These are phyloP conservation scores for Ustilago loliicola DNA, from an alignment of 1,284 basidiomycete genomes.

Conservation along the genomic window DNA sequence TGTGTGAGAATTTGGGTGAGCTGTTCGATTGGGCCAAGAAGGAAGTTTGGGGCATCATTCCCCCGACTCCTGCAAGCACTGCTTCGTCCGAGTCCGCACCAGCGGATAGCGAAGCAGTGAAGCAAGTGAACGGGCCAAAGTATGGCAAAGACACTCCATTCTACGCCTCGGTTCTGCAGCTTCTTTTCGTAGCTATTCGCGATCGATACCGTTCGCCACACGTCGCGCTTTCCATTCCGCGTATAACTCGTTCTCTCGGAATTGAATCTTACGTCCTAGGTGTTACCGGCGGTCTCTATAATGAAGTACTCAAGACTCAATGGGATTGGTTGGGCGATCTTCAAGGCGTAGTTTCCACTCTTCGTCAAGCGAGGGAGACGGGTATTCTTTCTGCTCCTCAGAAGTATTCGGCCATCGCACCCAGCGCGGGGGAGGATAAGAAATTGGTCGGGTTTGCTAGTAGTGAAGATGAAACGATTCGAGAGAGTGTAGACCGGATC, in stretches of 20 bases:
- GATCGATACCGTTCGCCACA: conserved; percentile 58
- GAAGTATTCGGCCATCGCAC: background rate
- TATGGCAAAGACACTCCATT: conserved; percentile 59
- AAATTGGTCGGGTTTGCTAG: background rate
- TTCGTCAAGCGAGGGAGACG: conserved; percentile 45
- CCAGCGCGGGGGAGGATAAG: background rate
- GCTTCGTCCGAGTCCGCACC: background rate
- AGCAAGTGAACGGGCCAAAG: conserved; percentile 12
- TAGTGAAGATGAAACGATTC: conserved; percentile 45
- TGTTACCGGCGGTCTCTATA: conserved; percentile 60
- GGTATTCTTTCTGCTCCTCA: conserved; percentile 37
- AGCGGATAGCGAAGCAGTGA: background rate
- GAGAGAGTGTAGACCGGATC: conserved; percentile 51
- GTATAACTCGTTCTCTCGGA: conserved; percentile 48
- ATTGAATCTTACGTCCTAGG: conserved; percentile 62
- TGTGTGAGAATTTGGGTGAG: conserved; percentile 49
- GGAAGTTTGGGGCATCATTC: conserved; percentile 47
- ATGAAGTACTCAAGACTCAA: conserved; percentile 61
- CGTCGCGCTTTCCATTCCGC: conserved; percentile 51
- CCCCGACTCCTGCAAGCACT: background rate
- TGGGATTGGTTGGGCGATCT: conserved; percentile 61
- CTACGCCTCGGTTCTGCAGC: conserved; percentile 62
- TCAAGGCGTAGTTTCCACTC: conserved; percentile 25
- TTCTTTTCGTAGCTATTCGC: conserved; percentile 59
- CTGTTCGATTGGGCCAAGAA: conserved; percentile 44